Evolutionary conservation across 1,284 basidiomycete species (phyloP).

Genomic region (Pascua guehoae): DNA sequence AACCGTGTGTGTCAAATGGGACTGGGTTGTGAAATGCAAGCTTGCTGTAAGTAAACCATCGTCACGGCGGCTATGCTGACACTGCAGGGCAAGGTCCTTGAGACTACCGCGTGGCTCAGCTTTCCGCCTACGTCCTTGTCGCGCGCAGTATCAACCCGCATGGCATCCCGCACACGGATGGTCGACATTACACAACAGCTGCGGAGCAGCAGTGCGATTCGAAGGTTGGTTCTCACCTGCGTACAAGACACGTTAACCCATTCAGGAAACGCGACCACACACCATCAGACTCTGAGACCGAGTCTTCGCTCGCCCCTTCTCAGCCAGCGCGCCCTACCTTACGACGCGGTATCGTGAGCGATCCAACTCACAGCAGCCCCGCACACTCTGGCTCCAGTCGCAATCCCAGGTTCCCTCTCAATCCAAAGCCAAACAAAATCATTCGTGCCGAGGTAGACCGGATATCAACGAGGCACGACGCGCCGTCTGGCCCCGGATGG

Average conservation of each 20-base stretch:
- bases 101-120: slow-evolving; percentile 25
- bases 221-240: slow-evolving; percentile 13
- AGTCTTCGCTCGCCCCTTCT: slow-evolving; percentile 21
- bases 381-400: too few species aligned
- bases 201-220: slow-evolving; percentile 17
- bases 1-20: slow-evolving; percentile 39
- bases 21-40: slow-evolving; percentile 37
- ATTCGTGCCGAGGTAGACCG: background rate
- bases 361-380: too few species aligned
- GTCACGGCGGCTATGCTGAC: background rate
- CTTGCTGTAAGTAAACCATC: slow-evolving; percentile 20
- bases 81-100: slow-evolving; percentile 22
- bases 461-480: slow-evolving; percentile 27
- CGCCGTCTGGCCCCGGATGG: slow-evolving; percentile 33
- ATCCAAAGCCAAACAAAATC: too few species aligned
- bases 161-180: slow-evolving; percentile 11
- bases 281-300: slow-evolving; percentile 32
- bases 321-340: too few species aligned
- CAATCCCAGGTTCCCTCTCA: too few species aligned
- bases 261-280: slow-evolving; percentile 23
- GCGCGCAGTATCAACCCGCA: slow-evolving; percentile 2
- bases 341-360: too few species aligned
- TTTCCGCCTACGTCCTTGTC: slow-evolving; percentile 30
- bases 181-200: slow-evolving; percentile 30
- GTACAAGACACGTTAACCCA: background rate